Base-by-base conservation (phyloP, 1,284 basidiomycete genomes). In the Rhodotorula sp. region DNA sequence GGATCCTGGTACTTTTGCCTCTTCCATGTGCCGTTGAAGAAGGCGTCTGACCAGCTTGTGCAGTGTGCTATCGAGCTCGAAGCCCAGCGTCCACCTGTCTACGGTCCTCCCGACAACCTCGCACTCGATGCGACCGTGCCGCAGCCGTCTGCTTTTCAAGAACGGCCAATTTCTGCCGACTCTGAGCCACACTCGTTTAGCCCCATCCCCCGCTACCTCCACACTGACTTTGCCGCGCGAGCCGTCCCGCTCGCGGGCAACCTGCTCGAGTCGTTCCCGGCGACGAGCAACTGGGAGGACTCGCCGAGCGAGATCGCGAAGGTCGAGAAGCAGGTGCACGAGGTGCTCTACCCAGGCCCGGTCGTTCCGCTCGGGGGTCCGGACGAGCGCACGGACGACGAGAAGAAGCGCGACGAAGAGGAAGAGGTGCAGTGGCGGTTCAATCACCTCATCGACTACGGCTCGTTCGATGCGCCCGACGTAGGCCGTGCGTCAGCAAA, bases 221-320 rank as follows among this genome's bases (percentile, higher is more conserved):
- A 64, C 34, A 64, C 63, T 8, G 14, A 12, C 14, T 57, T 57
- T 10, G 45, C 54, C 10, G 42, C 34, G 7, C 63, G 55, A 54
- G 55, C 45, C 16, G 25, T 64, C 7, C 63, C 63, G 0, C 25
- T 64, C 34, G 27, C n/a, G 14, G 46, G 54, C 3, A 23, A 23
- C 27, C 14, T 21, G 9, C 46, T 64, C 55, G 54, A 50, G 25
- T 7, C 55, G 27, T 64, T 64, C 41, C 63, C 63, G 13, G 34
- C n/a, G 23, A 25, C 56, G 14, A 27, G 21, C 14, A 12, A 34
- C 8, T 63, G 62, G 62, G 62, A 63, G 21, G 53, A 55, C 49
- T 7, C 62, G 23, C 2, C 14, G 23, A 27, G 12, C 19, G 25
- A 44, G 21, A 54, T 55, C 27, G 52, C 23, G 21, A 4, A 46